A percentile compares a stretch with the other conserved stretches of the same genome.
These are phyloP conservation scores for Arabidopsis thaliana DNA, from an alignment of 345 rosid genomes.

Conservation along the genomic window TAIR10.1 NC_003076.8:3639501-3640000, in stretches of 20 bases:
- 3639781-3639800: background rate
- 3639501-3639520: conserved; percentile 13
- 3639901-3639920: background rate
- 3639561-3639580: conserved; percentile 29
- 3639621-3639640: background rate
- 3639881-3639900: conserved; percentile 18
- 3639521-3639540: conserved; percentile 8
- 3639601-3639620: background rate
- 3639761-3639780: conserved; percentile 2
- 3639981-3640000: conserved; percentile 3
- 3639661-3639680: conserved; percentile 26
- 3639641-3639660: background rate
- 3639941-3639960: conserved; percentile 5
- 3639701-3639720: background rate
- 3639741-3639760: no score
- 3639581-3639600: conserved; percentile 24
- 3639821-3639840: conserved; percentile 21
- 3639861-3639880: conserved; percentile 31
- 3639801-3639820: conserved; percentile 19
- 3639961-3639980: conserved; percentile 30
- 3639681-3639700: conserved; percentile 24
- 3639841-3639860: conserved; percentile 13
- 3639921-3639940: conserved; percentile 3
- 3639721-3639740: background rate
- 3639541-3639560: conserved; percentile 28